A percentile compares a stretch with the other conserved stretches of the same genome.
Conservation (phyloP, 345 rosid species). For the Citrus medica region DNA sequence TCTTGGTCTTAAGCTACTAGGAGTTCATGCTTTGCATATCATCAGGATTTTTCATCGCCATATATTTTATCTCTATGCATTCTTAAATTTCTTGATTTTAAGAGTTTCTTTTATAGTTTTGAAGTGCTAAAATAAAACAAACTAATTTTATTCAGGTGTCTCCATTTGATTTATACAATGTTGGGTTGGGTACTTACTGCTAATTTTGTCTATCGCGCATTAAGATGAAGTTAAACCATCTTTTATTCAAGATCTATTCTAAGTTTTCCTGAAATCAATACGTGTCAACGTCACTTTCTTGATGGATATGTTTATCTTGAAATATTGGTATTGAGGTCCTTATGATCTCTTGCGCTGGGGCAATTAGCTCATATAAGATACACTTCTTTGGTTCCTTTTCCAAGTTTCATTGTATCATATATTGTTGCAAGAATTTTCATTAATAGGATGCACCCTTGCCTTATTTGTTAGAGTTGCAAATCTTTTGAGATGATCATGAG, state of each 20-base stretch:
- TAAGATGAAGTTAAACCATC: background rate
- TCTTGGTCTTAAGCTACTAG: background rate
- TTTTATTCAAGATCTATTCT: background rate
- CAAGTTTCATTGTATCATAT: no score
- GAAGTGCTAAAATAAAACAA: background rate
- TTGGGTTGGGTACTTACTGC: background rate
- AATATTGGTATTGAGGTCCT: background rate
- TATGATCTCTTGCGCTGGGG: background rate
- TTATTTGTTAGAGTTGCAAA: background rate
- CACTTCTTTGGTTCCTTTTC: no score
- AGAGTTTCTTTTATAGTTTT: no score
- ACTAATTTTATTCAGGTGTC: background rate
- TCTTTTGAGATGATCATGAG: background rate
- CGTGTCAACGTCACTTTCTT: background rate
- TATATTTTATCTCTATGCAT: no score
- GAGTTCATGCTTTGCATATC: background rate
- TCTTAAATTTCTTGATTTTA: no score
- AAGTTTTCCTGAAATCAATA: background rate
- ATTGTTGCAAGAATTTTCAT: no score
- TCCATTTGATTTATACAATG: background rate
- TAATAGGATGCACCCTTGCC: background rate
- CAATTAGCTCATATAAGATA: background rate
- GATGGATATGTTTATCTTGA: background rate
- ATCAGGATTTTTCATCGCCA: background rate
- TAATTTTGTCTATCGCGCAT: background rate